Conservation (phyloP, 2,329 filamentous ascomycete species). For the Cladosporium sp. region DNA sequence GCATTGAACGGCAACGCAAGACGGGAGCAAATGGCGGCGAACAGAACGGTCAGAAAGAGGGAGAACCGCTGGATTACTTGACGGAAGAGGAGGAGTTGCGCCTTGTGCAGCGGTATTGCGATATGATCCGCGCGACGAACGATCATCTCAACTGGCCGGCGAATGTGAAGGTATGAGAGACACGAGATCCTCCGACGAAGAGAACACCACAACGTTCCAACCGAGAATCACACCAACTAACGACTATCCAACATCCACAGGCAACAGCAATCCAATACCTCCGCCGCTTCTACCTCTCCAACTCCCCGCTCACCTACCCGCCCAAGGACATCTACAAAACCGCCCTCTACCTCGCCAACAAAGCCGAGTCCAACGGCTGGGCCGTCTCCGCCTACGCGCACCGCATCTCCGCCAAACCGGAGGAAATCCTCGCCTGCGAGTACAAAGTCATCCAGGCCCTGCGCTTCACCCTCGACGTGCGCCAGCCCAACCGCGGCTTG, state of each 20-base stretch:
- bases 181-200: neutral
- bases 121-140: conserved; percentile 43
- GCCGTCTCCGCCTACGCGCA: conserved; percentile 57
- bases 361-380: conserved; percentile 82
- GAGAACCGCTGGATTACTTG: conserved; percentile 68
- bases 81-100: conserved; percentile 78
- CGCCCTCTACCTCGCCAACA: conserved; percentile 87
- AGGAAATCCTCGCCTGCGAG: conserved; percentile 83
- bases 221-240: neutral
- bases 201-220: neutral
- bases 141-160: conserved; percentile 59
- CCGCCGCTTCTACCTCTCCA: conserved; percentile 91
- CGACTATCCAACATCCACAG: conserved; percentile 34
- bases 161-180: conserved; percentile 51
- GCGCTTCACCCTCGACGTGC: conserved; percentile 88
- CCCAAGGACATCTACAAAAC: conserved; percentile 86
- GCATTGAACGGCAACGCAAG: conserved; percentile 41
- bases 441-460: conserved; percentile 90
- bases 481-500: conserved; percentile 82
- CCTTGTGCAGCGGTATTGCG: conserved; percentile 75
- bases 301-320: conserved; percentile 94
- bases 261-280: conserved; percentile 86
- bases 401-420: conserved; percentile 60
- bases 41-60: conserved; percentile 35
- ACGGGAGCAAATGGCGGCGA: conserved; percentile 19